Conservation (phyloP, 176 grass and related monocot species). For the Poa pratensis region DNA sequence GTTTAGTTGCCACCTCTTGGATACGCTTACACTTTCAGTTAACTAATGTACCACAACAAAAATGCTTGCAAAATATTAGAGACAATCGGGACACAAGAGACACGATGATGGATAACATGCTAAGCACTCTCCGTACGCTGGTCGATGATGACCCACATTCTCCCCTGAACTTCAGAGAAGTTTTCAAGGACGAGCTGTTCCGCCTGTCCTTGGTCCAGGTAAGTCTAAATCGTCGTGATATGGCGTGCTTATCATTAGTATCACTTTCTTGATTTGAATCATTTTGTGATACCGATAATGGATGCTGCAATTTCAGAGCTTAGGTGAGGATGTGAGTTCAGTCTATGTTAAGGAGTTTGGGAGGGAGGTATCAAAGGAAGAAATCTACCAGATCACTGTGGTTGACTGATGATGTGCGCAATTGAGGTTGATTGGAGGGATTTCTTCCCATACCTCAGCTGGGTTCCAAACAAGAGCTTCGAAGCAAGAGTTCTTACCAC, state of each 20-base stretch:
- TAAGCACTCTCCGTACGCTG: slow-evolving; percentile 45
- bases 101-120: slow-evolving; percentile 63
- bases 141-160: slow-evolving; percentile 53
- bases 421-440: slow-evolving; percentile 96
- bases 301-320: slow-evolving; percentile 46
- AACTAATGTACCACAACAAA: not conserved
- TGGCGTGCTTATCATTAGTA: not conserved
- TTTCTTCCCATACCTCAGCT: slow-evolving; percentile 90
- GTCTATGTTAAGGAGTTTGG: slow-evolving; percentile 78
- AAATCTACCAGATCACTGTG: slow-evolving; percentile 64
- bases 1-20: not conserved
- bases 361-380: slow-evolving; percentile 55
- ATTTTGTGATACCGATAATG: no score
- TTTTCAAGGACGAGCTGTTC: slow-evolving; percentile 77
- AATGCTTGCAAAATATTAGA: slow-evolving; percentile 54
- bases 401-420: slow-evolving; percentile 80
- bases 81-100: slow-evolving; percentile 59
- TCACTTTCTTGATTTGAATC: not conserved
- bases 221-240: slow-evolving; percentile 20
- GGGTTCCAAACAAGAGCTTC: slow-evolving; percentile 81
- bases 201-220: slow-evolving; percentile 71
- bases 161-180: slow-evolving; percentile 64
- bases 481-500: slow-evolving; percentile 58
- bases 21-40: not conserved
- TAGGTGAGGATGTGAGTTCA: slow-evolving; percentile 64